A percentile compares a stretch with the other conserved stretches of the same genome.
phyloP scores from a whole-genome alignment of 768 basidiomycete species.

The Pleurotus djamor region DNA sequence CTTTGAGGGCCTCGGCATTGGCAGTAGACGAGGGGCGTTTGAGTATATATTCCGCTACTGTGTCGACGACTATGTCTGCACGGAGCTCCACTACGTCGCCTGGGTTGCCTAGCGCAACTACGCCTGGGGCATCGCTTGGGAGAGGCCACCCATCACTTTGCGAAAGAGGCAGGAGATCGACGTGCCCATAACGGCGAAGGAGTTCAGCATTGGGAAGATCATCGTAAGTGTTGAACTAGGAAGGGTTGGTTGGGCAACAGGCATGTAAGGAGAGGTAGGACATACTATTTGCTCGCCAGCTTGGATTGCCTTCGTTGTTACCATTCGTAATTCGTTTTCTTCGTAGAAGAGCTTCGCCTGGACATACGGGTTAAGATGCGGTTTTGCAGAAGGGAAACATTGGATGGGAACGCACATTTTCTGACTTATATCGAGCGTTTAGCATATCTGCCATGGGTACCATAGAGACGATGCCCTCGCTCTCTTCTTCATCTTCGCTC shows the following conservation, averaged over 20 bases:
- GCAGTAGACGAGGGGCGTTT: conserved; percentile 1
- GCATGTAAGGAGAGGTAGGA: conserved; percentile 10
- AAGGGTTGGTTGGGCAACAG: neutral
- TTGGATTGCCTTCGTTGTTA: conserved; percentile 70
- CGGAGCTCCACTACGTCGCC: conserved; percentile 77
- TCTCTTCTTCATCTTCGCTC: conserved; percentile 49
- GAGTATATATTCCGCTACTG: conserved; percentile 17
- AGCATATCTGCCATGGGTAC: conserved; percentile 96
- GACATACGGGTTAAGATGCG: conserved; percentile 1
- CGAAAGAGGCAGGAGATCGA: conserved; percentile 68
- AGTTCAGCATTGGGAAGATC: conserved; percentile 92
- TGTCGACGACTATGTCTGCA: conserved; percentile 64
- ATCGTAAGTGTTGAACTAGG: conserved; percentile 93
- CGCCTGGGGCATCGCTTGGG: neutral
- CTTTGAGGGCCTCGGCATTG: conserved; percentile 11
- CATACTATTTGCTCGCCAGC: conserved; percentile 87
- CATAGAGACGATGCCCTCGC: conserved; percentile 76
- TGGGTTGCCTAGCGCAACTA: conserved; percentile 57
- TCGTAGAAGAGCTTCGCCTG: conserved; percentile 89
- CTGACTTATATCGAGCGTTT: conserved; percentile 82
- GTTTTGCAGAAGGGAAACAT: conserved; percentile 6
- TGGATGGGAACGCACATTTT: conserved; percentile 63
- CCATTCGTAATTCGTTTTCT: conserved; percentile 70
- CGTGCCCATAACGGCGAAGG: conserved; percentile 91
- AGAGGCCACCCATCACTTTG: conserved; percentile 19